Conservation (phyloP, 176 grass and related monocot species). For the Pontederia crassipes region DNA sequence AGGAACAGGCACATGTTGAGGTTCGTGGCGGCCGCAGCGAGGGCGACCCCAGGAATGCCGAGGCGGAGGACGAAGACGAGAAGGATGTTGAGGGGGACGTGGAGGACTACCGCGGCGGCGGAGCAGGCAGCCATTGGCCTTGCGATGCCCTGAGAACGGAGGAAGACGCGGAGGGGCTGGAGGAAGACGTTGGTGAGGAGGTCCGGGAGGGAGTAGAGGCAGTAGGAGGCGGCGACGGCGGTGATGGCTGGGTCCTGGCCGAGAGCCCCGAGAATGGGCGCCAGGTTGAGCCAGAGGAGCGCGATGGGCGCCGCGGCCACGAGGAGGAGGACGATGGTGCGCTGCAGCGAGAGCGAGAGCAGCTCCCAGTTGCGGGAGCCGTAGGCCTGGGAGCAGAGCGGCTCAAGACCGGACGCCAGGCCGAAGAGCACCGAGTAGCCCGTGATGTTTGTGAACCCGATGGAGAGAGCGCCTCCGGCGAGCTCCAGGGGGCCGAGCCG, state of each 20-base stretch:
- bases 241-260: slow-evolving; percentile 8
- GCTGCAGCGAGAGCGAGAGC: background rate
- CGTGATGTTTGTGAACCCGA: slow-evolving; percentile 14
- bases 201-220: slow-evolving; percentile 12
- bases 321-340: slow-evolving; percentile 7
- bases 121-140: background rate
- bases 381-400: background rate
- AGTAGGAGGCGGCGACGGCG: background rate
- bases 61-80: background rate
- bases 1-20: background rate
- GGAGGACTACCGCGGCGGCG: background rate
- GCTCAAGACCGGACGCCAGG: background rate
- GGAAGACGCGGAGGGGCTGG: background rate
- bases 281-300: slow-evolving; percentile 11
- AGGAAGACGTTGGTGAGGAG: background rate
- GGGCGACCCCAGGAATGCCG: slow-evolving; percentile 1
- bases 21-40: background rate
- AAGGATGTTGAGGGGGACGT: background rate
- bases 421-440: slow-evolving; percentile 5
- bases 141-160: background rate
- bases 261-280: background rate
- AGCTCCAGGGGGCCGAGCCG: slow-evolving; percentile 1
- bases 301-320: background rate
- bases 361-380: slow-evolving; percentile 3
- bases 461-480: background rate